phyloP scores from a whole-genome alignment of 176 grass and related monocot genomes.

The Cenchrus americanus region DNA sequence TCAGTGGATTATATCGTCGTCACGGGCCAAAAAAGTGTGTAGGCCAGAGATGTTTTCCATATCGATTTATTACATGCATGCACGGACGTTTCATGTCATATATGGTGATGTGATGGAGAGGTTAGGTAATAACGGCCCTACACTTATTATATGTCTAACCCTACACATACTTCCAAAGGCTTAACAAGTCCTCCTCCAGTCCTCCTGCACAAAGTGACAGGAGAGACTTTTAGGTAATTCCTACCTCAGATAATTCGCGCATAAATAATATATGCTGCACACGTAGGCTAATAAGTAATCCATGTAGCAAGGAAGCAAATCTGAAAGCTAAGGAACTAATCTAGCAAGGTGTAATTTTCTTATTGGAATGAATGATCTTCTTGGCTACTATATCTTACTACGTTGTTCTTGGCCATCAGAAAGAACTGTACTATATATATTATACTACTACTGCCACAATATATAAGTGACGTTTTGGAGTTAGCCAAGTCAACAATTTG shows the following conservation, averaged over 20 bases:
- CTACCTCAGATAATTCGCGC: background rate
- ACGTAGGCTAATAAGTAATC: background rate
- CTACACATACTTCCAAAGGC: background rate
- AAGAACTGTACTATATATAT: too few species aligned
- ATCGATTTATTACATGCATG: background rate
- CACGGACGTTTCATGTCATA: slow-evolving; percentile 17
- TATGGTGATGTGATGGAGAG: background rate
- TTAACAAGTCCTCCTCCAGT: background rate
- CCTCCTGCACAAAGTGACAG: background rate
- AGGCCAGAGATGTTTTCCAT: slow-evolving; percentile 1
- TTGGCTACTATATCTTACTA: too few species aligned
- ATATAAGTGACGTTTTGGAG: background rate
- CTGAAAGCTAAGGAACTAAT: background rate
- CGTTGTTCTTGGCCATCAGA: too few species aligned
- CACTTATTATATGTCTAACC: background rate
- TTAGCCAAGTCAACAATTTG: too few species aligned
- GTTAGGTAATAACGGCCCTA: slow-evolving; percentile 43
- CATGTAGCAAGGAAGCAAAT: background rate
- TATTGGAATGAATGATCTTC: too few species aligned
- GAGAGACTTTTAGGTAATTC: slow-evolving; percentile 23
- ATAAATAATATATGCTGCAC: background rate
- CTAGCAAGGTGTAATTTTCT: background rate
- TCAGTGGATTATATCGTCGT: slow-evolving; percentile 29
- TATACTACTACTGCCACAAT: too few species aligned
- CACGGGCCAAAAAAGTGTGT: slow-evolving; percentile 34